A percentile compares a stretch with the other conserved stretches of the same genome.
These are phyloP conservation scores for Ophioceras dolichostomum DNA, from an alignment of 2,329 filamentous ascomycete genomes.

Conservation along the genomic window DNA sequence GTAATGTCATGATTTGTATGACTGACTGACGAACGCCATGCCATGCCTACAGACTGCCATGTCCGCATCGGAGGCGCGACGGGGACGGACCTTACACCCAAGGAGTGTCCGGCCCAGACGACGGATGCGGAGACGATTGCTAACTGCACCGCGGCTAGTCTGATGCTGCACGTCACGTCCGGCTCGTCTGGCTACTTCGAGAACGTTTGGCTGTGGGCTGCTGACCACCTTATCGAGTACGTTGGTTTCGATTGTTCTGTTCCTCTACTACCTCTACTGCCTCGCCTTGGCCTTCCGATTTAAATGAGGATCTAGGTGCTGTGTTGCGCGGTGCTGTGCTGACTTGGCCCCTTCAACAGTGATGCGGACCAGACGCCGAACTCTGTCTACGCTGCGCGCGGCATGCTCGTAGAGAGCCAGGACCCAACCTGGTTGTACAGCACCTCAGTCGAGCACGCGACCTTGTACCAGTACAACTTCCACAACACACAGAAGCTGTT, in stretches of 20 bases:
- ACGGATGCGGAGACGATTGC: slow-evolving; percentile 29
- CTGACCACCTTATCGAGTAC: slow-evolving; percentile 36
- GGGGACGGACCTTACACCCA: slow-evolving; percentile 51
- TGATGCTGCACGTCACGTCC: slow-evolving; percentile 32
- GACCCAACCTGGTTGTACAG: slow-evolving; percentile 21
- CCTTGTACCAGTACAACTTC: slow-evolving; percentile 35
- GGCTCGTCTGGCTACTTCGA: slow-evolving; percentile 34
- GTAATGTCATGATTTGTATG: neutral
- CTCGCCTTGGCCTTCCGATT: too few relatives aligned
- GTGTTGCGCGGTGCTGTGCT: too few relatives aligned
- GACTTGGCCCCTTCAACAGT: too few relatives aligned
- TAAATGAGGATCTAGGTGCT: too few relatives aligned
- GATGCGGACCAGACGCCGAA: slow-evolving; percentile 14
- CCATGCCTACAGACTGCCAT: slow-evolving; percentile 51
- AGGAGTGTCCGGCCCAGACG: slow-evolving; percentile 39
- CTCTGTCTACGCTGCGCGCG: slow-evolving; percentile 21
- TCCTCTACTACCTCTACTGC: too few relatives aligned
- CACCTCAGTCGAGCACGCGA: slow-evolving; percentile 31
- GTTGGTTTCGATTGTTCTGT: too few relatives aligned
- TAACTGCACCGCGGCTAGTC: slow-evolving; percentile 47
- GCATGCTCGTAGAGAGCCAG: slow-evolving; percentile 14
- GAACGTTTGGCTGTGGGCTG: slow-evolving; percentile 53
- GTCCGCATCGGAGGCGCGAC: slow-evolving; percentile 61
- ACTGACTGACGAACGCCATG: neutral
- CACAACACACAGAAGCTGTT: slow-evolving; percentile 30